Evolutionary conservation across 2,329 filamentous ascomycete species (phyloP).

Genomic region (Penicillium hesseltinei): DNA sequence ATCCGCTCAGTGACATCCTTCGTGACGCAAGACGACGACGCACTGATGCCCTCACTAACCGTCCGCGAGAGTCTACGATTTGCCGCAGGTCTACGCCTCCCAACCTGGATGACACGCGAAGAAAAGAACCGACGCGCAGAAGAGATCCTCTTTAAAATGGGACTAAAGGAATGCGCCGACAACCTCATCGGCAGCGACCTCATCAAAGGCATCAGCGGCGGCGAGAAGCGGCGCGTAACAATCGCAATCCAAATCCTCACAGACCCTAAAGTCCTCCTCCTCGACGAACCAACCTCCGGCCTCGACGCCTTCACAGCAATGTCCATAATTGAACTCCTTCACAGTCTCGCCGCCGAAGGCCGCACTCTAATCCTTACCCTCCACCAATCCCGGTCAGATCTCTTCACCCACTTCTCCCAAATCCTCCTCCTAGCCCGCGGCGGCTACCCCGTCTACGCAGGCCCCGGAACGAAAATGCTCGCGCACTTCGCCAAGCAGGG

Average conservation of each 20-base stretch:
- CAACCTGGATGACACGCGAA: conserved; percentile 65
- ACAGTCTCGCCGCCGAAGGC: conserved; percentile 68
- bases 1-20: conserved; percentile 72
- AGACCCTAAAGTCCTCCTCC: conserved; percentile 67
- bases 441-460: conserved; percentile 67
- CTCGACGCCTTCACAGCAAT: conserved; percentile 75
- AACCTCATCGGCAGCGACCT: conserved; percentile 70
- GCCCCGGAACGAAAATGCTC: conserved; percentile 62
- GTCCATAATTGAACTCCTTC: conserved; percentile 72
- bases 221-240: conserved; percentile 73
- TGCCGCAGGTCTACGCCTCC: conserved; percentile 68
- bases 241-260: conserved; percentile 77
- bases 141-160: conserved; percentile 70
- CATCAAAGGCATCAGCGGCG: conserved; percentile 75
- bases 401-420: conserved; percentile 70
- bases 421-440: conserved; percentile 69
- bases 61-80: conserved; percentile 72
- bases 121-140: conserved; percentile 69
- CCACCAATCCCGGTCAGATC: conserved; percentile 71
- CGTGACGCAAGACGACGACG: conserved; percentile 76
- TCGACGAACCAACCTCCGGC: conserved; percentile 75
- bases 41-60: conserved; percentile 69
- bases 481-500: conserved; percentile 61
- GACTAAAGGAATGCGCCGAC: conserved; percentile 73
- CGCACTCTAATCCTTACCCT: conserved; percentile 74